Evolutionary conservation across 2,329 filamentous ascomycete species (phyloP), one percentile per base, ranked within the genome.

Genomic region (Alternaria ethzedia): DNA sequence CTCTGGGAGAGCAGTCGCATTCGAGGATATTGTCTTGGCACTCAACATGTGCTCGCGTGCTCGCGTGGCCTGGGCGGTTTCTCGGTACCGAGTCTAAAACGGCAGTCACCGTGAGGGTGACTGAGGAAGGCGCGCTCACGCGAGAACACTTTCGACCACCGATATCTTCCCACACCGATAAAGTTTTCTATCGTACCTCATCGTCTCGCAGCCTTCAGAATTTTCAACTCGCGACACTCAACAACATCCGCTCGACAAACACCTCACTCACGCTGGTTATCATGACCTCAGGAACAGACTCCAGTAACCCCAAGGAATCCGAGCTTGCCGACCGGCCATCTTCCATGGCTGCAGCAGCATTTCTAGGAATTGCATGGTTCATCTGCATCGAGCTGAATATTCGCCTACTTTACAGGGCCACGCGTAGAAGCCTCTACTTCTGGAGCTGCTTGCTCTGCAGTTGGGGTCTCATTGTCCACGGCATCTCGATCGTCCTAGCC

Each of bases 351-450:
- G 63, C 65, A 11, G 57, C 57, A 12, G 65, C 63, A 1, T 67
- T 62, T 25, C 15, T 68, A n/a, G 74, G 69, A 25, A 67, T 77
- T 10, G 66, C 72, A 3, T 75, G 77, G 63, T 82, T 79, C 60
- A 72, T 80, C 23, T 75, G 75, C 47, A 60, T 81, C 28, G 83
- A 85, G 67, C 73, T 85, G 28, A 78, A 82, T 28, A 71, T 83
- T 21, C 72, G 83, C 57, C 79, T 84, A 41, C 43, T 71, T 2
- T 26, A 66, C 6, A 57, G 65, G n/a, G 78, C 80, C 60, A 66
- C 81, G 17, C 75, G 78, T 11, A 81, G 79, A 36, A 82, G 83
- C 3, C 75, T 82, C 5, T 85, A 85, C 70, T 85, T 84, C 69
- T 84, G 82, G 82, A 80, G 78, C n/a, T 71, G 65, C 36, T 45